These are phyloP conservation scores for Lipomyces oligophaga DNA, from an alignment of 805 yeast genomes.

Conservation along the genomic window DNA sequence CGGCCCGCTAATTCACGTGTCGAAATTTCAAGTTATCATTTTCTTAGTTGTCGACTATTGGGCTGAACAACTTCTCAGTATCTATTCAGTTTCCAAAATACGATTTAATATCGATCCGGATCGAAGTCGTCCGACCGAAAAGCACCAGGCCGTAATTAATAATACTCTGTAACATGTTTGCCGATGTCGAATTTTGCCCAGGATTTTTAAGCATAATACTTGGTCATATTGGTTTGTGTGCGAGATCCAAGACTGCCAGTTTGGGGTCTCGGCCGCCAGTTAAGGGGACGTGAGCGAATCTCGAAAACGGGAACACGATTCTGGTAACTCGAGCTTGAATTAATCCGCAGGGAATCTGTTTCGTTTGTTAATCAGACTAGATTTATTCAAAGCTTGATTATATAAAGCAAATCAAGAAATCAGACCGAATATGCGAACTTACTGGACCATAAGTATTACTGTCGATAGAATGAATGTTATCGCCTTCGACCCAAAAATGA, in stretches of 20 bases:
- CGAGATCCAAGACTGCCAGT: not conserved
- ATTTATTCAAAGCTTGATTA: not conserved
- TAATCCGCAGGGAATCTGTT: conserved; percentile 56
- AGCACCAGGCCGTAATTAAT: no score
- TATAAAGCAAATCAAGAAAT: not conserved
- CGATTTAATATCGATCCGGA: no score
- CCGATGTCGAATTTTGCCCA: no score
- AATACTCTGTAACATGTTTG: no score
- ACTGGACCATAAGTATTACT: conserved; percentile 87
- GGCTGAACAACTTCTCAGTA: no score
- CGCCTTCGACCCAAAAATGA: conserved; percentile 95
- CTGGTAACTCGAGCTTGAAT: conserved; percentile 70
- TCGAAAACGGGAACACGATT: conserved; percentile 65
- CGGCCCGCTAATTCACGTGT: no score
- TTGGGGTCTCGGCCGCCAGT: conserved; percentile 45
- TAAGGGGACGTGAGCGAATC: conserved; percentile 49
- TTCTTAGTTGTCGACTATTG: no score
- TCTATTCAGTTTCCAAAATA: no score
- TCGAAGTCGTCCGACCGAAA: no score
- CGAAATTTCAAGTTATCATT: no score
- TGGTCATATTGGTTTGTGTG: no score
- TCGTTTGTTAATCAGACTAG: not conserved
- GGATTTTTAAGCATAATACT: no score
- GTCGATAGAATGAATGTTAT: conserved; percentile 72
- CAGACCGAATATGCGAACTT: not conserved